Percentiles rank a stretch among this genome's conserved stretches.
These are phyloP conservation scores for Cutaneotrichosporon dermatis DNA, from an alignment of 1,284 basidiomycete species.

Conservation along the genomic window DNA sequence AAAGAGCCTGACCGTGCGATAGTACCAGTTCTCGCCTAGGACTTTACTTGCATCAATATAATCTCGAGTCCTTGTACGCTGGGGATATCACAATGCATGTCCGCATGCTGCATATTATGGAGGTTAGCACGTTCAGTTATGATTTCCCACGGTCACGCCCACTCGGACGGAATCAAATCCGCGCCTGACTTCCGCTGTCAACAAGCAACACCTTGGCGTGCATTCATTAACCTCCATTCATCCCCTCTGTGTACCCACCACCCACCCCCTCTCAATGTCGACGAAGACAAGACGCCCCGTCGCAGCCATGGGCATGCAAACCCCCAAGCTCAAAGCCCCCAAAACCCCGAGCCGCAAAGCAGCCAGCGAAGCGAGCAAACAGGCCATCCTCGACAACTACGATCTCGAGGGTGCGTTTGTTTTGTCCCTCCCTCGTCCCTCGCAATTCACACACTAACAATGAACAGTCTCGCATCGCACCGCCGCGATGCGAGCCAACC, in stretches of 20 bases:
- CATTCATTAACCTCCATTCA: no score
- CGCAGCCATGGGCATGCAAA: neutral
- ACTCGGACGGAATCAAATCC: neutral
- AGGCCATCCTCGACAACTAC: conserved; percentile 46
- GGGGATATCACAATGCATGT: no score
- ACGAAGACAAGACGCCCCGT: conserved; percentile 25
- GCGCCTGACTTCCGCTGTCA: conserved; percentile 4
- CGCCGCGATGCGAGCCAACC: conserved; percentile 10
- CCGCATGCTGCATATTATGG: no score
- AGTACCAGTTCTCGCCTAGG: no score
- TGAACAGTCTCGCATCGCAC: conserved; percentile 9
- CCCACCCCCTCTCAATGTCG: neutral
- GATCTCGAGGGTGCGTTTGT: conserved; percentile 46
- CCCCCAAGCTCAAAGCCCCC: conserved; percentile 8
- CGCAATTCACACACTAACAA: neutral
- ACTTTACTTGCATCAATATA: no score
- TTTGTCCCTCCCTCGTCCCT: no score
- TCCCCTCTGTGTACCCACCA: no score
- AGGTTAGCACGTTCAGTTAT: no score
- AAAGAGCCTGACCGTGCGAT: no score
- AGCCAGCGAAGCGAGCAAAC: conserved; percentile 20
- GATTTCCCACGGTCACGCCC: no score
- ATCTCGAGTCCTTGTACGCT: no score
- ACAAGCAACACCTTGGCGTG: neutral
- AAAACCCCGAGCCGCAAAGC: conserved; percentile 23